These are phyloP conservation scores for Logfia minima DNA, from an alignment of 129 eudicot genomes.

Conservation along the genomic window DNA sequence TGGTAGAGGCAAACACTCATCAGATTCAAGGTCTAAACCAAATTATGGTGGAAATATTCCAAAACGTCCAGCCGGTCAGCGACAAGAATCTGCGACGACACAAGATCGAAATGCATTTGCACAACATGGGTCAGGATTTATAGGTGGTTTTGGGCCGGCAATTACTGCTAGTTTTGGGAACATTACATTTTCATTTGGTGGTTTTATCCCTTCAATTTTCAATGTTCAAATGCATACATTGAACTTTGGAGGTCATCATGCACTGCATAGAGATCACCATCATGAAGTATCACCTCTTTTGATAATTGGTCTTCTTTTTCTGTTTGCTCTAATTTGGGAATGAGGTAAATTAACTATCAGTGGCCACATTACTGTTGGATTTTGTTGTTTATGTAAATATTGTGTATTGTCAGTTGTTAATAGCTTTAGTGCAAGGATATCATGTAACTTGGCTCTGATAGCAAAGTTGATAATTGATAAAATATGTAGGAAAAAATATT, in stretches of 20 bases:
- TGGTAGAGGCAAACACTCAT: constrained; percentile 62
- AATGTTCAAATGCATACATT: constrained; percentile 64
- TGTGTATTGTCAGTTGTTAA: constrained; percentile 21
- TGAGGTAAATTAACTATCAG: constrained; percentile 30
- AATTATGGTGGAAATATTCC: constrained; percentile 55
- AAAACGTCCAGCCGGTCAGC: constrained; percentile 67
- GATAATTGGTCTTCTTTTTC: constrained; percentile 51
- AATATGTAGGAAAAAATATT: constrained; percentile 13
- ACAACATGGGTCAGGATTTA: constrained; percentile 46
- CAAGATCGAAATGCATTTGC: constrained; percentile 47
- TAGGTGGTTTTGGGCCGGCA: constrained; percentile 64
- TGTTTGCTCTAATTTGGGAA: constrained; percentile 54
- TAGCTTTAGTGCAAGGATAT: constrained; percentile 19
- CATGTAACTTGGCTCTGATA: constrained; percentile 20
- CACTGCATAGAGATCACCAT: constrained; percentile 41
- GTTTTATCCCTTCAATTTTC: constrained; percentile 63
- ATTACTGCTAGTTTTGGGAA: constrained; percentile 65
- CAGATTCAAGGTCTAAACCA: constrained; percentile 58
- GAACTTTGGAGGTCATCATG: constrained; percentile 51
- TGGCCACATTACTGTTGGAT: constrained; percentile 13
- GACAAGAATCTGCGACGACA: constrained; percentile 61
- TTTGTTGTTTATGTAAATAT: constrained; percentile 11
- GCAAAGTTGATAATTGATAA: constrained; percentile 24
- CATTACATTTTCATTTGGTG: constrained; percentile 65
- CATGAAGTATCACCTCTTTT: constrained; percentile 55